Base-by-base conservation (phyloP, 2,329 filamentous ascomycete genomes). In the Metarhizium humberi region DNA sequence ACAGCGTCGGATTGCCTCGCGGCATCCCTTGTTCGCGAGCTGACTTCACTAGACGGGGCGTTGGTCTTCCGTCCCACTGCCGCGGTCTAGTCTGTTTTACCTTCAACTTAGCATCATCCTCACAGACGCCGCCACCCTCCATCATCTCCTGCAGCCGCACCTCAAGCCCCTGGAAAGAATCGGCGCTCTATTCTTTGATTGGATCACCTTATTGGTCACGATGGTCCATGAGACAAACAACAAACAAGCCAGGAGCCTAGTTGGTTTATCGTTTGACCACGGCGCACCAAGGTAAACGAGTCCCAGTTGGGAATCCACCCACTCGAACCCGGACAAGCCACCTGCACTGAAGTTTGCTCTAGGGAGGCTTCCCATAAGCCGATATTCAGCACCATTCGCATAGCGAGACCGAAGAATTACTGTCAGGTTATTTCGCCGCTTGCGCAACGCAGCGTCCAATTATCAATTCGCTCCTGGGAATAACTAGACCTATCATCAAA, bases 11-110 rank as follows among this genome's bases (percentile, higher is more conserved):
- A 6, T n/a, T 16, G 10, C 40, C n/a, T 18, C n/a, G 14, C 6
- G 11, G 11, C 10, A 43, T 43, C n/a, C 16, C 18, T 25, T 49
- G 20, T 29, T 25, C 16, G n/a, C n/a, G 30, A 18, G 30, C 1
- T 13, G 13, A 36, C 14, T 18, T 16, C 14, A 43, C 40, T 4
- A 14, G 40, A 43, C 48, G 48, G 48, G 29, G 48, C 13, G 25
- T 36, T 50, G 29, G 30, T 36, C 48, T 16, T 51, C 50, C 50
- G 34, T 51, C 50, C 50, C 50, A 51, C 50, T 51, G 38, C 38
- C 20, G 50, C 50, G n/a, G 50, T 38, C 18, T 51, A 42, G 50
- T 25, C n/a, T 51, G 32, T 51, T 51, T 51, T 51, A 51, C 50
- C 50, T 25, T 51, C 16, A 13, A 25, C 34, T 51, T 50, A 50